Base-by-base conservation (phyloP, 1,284 basidiomycete genomes). In the Cryptococcus neoformans region DNA sequence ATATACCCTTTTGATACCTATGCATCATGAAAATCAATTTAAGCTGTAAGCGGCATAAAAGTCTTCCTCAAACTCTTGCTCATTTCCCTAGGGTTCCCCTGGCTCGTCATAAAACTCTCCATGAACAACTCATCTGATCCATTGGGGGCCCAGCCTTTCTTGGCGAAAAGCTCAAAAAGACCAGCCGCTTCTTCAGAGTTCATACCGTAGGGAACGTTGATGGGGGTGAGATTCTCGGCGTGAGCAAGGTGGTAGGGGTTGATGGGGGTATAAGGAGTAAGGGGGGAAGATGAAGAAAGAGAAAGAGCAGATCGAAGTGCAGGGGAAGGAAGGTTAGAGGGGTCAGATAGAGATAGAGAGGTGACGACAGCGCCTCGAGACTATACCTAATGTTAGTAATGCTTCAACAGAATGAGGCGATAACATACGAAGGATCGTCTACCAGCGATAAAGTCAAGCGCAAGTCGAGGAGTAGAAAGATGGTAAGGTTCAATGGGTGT, bases 361-460 rank as follows among this genome's bases (percentile, higher is more conserved):
- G 73, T 63, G 48, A 79, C 16, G 37, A 60, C 44, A 1, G 55
- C 44, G 3, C 63, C 61, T 49, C 51, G 48, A n/a, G 56, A 38
- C 60, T 60, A 21, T 34, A 9, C 36, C 36, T 41, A 4, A 42
- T 41, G 46, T 34, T 17, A 39, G 42, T 14, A 37, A 35, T 12
- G 34, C 35, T 36, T 28, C 38, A 44, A 44, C 21, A 46, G 42
- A 39, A 46, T 47, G 34, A 45, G 17, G 48, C 6, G 45, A 54
- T 16, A 14, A 81, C 86, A 56, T 62, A 90, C 88, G 57, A 94
- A 87, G 14, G 78, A 66, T 51, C 83, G 83, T 62, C 81, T 80
- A 38, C 90, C 90, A 10, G 84, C 83, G 0, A 88, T 83, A 62
- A 84, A 91, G 58, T 92, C 89, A 47, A 95, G 80, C 38, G 91